Evolutionary conservation across 768 basidiomycete genomes (phyloP).

Genomic region (Termitomyces sp.): DNA sequence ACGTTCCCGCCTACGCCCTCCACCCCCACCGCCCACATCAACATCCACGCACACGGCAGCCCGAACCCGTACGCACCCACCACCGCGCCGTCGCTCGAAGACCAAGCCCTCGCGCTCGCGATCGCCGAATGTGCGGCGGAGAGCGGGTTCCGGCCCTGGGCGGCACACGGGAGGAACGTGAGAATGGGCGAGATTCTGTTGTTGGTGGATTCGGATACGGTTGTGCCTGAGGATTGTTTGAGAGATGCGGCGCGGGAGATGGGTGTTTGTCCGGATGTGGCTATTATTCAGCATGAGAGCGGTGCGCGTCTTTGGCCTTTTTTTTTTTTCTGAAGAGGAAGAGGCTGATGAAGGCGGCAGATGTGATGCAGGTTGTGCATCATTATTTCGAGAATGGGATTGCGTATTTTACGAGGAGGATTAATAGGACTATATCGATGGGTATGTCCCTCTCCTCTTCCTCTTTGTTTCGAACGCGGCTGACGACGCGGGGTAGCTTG

Average conservation of each 20-base stretch:
- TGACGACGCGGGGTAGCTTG: constrained; percentile 37
- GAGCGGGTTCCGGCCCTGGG: constrained; percentile 56
- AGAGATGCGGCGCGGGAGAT: constrained; percentile 85
- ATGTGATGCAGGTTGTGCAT: constrained; percentile 80
- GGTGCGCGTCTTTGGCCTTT: constrained; percentile 37
- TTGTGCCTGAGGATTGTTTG: constrained; percentile 81
- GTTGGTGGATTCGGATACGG: constrained; percentile 73
- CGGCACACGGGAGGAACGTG: constrained; percentile 63
- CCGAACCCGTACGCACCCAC: too few relatives aligned
- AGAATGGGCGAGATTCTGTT: constrained; percentile 76
- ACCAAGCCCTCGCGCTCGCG: constrained; percentile 64
- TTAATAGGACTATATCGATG: constrained; percentile 72
- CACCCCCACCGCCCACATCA: too few relatives aligned
- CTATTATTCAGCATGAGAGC: constrained; percentile 84
- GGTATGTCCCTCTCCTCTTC: constrained; percentile 35
- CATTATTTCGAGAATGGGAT: constrained; percentile 92
- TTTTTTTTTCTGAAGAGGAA: background rate
- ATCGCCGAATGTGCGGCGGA: constrained; percentile 68
- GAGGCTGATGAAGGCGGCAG: constrained; percentile 19
- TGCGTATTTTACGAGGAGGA: constrained; percentile 76
- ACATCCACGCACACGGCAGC: too few relatives aligned
- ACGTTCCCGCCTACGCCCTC: too few relatives aligned
- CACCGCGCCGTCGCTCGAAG: constrained; percentile 52
- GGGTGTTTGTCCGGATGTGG: constrained; percentile 65
- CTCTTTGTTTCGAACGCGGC: constrained; percentile 14